These are phyloP conservation scores for Nymphaea colorata DNA, from an alignment of 164 flowering plant genomes.

Conservation along the genomic window DNA sequence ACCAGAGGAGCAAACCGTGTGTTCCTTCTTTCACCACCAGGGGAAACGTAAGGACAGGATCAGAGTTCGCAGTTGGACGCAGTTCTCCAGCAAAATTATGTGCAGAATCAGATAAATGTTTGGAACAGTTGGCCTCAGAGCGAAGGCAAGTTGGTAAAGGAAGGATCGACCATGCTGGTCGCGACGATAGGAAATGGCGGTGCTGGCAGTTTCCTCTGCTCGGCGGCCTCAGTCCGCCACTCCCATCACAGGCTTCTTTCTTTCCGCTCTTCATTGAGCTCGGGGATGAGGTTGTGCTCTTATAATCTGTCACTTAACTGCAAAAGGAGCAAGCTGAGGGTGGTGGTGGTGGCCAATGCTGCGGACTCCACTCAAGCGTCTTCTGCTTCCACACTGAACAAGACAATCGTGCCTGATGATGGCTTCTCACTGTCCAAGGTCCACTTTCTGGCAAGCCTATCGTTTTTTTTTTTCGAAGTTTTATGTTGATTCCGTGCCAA, in stretches of 20 bases:
- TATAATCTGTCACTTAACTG: background rate
- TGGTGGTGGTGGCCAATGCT: constrained; percentile 30
- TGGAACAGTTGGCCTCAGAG: background rate
- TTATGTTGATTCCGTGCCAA: background rate
- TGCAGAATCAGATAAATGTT: background rate
- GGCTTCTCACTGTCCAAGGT: constrained; percentile 70
- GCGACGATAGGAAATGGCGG: background rate
- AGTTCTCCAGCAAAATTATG: background rate
- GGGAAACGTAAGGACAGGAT: background rate
- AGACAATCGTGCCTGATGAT: constrained; percentile 37
- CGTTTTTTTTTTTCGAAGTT: background rate
- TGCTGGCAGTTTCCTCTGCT: background rate
- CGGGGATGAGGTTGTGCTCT: background rate
- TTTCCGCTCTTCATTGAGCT: background rate
- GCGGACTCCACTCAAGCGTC: constrained; percentile 53
- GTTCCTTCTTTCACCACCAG: background rate
- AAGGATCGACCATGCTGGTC: background rate
- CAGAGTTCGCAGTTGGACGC: background rate
- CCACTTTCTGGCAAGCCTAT: background rate
- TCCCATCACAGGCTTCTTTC: background rate
- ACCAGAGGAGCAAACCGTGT: no score
- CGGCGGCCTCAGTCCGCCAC: background rate
- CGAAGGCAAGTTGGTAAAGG: background rate
- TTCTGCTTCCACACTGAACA: constrained; percentile 15
- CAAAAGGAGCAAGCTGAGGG: constrained; percentile 2